These are phyloP conservation scores for Ophiostoma tasmaniense DNA, from an alignment of 2,329 filamentous ascomycete species.

Conservation along the genomic window DNA sequence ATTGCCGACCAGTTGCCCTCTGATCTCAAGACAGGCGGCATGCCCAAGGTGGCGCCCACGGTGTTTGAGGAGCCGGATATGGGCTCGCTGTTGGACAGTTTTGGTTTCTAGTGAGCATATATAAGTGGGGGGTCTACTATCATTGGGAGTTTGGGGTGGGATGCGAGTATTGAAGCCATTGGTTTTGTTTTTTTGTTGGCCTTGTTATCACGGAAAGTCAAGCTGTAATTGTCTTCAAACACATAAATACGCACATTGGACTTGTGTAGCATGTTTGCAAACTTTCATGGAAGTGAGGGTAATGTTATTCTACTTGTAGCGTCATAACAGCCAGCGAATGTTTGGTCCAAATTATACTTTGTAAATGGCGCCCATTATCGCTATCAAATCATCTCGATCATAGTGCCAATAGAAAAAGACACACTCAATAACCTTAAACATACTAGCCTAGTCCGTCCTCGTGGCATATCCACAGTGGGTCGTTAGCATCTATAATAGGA, in stretches of 20 bases:
- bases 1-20: conserved; percentile 27
- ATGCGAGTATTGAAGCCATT: not conserved
- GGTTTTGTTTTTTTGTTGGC: not conserved
- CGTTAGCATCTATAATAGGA: not conserved
- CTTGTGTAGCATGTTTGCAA: not conserved
- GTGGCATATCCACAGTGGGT: not conserved
- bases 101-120: conserved; percentile 60
- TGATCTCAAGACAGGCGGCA: conserved; percentile 35
- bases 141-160: not conserved
- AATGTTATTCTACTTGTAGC: not conserved
- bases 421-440: not conserved
- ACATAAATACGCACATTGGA: not conserved
- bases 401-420: not conserved
- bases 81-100: conserved; percentile 79
- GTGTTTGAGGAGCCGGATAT: conserved; percentile 90
- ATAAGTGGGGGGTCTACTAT: not conserved
- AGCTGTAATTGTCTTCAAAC: not conserved
- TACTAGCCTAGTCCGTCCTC: not conserved
- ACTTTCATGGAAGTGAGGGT: not conserved
- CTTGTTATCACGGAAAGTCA: not conserved
- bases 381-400: not conserved
- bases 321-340: not conserved
- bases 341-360: not conserved
- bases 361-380: not conserved
- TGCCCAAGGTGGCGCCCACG: conserved; percentile 54